Conservation (phyloP, 176 grass and related monocot genomes). For the Oropetium thomaeum region DNA sequence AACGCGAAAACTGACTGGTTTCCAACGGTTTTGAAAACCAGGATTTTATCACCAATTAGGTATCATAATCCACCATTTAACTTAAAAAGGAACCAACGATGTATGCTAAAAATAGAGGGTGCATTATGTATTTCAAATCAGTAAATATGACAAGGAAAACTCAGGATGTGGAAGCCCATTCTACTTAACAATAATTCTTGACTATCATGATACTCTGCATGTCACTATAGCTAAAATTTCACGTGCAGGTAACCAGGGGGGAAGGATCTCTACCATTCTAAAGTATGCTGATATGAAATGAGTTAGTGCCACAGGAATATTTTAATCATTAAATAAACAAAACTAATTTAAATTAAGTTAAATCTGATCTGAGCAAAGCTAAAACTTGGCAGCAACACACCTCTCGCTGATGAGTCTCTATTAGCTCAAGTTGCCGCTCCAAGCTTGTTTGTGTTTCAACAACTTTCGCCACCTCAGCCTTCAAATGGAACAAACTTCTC, state of each 20-base stretch:
- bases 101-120: not conserved
- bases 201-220: not conserved
- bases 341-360: not conserved
- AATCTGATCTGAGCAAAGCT: not conserved
- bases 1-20: too few relatives aligned
- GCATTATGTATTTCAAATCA: not conserved
- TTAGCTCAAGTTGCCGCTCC: conserved; percentile 91
- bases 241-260: not conserved
- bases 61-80: not conserved
- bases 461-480: conserved; percentile 99
- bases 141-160: not conserved
- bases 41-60: not conserved
- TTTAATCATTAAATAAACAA: not conserved
- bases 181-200: not conserved
- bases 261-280: not conserved
- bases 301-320: not conserved
- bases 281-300: not conserved
- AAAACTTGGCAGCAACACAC: conserved; percentile 36
- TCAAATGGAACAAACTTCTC: conserved; percentile 10
- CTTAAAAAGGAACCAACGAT: not conserved
- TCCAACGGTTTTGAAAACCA: too few relatives aligned
- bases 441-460: conserved; percentile 96
- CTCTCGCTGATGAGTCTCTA: conserved; percentile 97
- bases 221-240: not conserved
- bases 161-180: not conserved